A percentile compares a stretch with the other conserved stretches of the same genome.
Conservation (phyloP, 2,329 filamentous ascomycete genomes). For the Cladosporium cucumerinum region DNA sequence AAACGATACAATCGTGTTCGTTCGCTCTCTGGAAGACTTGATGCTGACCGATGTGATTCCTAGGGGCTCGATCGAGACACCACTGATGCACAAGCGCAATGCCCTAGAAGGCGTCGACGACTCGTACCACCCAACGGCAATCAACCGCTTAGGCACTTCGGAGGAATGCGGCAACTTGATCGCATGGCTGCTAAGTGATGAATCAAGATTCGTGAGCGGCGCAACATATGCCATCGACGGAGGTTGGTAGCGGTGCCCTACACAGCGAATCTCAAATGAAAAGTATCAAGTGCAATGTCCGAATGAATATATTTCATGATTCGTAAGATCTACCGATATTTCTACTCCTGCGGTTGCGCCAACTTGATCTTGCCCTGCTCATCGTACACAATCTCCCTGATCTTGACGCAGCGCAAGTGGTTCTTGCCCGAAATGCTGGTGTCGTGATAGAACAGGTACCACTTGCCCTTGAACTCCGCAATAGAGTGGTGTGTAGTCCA, state of each 20-base stretch:
- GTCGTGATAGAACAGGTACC: slow-evolving; percentile 77
- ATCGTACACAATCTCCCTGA: slow-evolving; percentile 71
- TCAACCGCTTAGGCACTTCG: slow-evolving; percentile 24
- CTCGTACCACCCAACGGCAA: slow-evolving; percentile 23
- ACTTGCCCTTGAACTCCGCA: slow-evolving; percentile 67
- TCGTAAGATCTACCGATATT: neutral
- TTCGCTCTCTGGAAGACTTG: neutral
- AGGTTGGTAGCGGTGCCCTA: slow-evolving; percentile 29
- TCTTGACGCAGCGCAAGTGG: slow-evolving; percentile 71
- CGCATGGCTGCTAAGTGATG: slow-evolving; percentile 48
- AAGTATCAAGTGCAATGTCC: neutral
- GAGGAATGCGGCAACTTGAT: slow-evolving; percentile 37
- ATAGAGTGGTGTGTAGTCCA: slow-evolving; percentile 83
- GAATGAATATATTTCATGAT: neutral
- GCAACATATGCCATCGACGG: slow-evolving; percentile 49
- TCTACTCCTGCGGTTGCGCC: slow-evolving; percentile 24
- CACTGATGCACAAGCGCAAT: slow-evolving; percentile 30
- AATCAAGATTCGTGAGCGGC: slow-evolving; percentile 48
- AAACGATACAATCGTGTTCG: neutral
- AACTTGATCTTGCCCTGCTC: slow-evolving; percentile 58
- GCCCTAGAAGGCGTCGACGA: slow-evolving; percentile 28
- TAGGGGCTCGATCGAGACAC: slow-evolving; percentile 27
- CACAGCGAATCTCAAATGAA: neutral
- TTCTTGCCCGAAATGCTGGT: slow-evolving; percentile 64
- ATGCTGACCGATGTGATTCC: neutral